phyloP scores from a whole-genome alignment of 2,329 filamentous ascomycete species.

The Botrytis aclada region DNA sequence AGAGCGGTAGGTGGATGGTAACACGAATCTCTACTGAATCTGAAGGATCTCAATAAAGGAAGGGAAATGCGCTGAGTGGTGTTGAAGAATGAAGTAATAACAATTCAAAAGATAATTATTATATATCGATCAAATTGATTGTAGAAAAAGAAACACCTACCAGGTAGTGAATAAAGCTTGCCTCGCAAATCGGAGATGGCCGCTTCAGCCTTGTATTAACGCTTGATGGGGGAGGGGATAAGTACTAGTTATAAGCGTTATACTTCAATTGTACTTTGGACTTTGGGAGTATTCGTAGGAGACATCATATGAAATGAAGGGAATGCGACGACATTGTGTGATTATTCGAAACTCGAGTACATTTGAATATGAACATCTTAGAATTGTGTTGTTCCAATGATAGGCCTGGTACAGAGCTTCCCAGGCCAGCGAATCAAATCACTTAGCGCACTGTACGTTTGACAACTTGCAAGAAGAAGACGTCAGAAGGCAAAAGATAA shows the following conservation, averaged over 20 bases:
- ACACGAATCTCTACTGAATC: not conserved
- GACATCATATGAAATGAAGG: not conserved
- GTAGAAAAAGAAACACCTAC: not conserved
- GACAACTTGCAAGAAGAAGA: conserved; percentile 20
- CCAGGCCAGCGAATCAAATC: conserved; percentile 17
- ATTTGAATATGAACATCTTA: not conserved
- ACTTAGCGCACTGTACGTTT: conserved; percentile 32
- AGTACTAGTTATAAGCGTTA: not conserved
- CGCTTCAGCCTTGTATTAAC: conserved; percentile 24
- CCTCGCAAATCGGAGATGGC: conserved; percentile 28
- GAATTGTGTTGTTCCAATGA: not conserved
- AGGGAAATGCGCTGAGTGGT: not conserved
- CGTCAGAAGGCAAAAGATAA: conserved; percentile 22
- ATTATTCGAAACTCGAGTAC: not conserved
- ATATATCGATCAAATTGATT: not conserved
- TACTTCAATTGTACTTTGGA: not conserved
- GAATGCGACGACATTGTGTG: not conserved
- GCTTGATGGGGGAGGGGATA: not conserved
- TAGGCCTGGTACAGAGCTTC: not conserved
- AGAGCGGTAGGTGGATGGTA: not conserved
- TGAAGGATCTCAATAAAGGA: not conserved
- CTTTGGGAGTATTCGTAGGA: no score
- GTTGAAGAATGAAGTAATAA: not conserved
- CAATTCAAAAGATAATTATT: not conserved
- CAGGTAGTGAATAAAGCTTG: not conserved